Percentiles rank a stretch among this genome's conserved stretches.
Conservation (phyloP, 2,329 filamentous ascomycete genomes). For the Fusarium chuoi region DNA sequence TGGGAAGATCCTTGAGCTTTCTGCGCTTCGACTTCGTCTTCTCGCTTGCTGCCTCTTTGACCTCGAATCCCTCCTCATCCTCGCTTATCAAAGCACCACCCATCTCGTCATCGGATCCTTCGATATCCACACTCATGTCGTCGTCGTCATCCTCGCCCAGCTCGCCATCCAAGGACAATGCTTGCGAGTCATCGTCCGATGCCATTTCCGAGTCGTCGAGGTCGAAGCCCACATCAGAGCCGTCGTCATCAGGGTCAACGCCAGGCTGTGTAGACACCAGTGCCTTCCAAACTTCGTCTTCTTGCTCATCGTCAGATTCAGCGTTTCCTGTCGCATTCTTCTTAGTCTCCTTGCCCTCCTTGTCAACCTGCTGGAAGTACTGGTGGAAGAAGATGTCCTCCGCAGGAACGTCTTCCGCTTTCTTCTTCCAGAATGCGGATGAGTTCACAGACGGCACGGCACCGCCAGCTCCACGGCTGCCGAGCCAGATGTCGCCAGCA, state of each 20-base stretch:
- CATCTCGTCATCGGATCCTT: constrained; percentile 56
- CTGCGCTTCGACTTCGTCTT: constrained; percentile 70
- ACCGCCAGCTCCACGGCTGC: constrained; percentile 58
- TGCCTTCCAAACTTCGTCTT: constrained; percentile 92
- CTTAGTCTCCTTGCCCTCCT: constrained; percentile 63
- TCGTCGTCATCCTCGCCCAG: constrained; percentile 59
- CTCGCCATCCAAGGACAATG: constrained; percentile 55
- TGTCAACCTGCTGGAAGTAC: constrained; percentile 85
- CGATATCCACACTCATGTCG: constrained; percentile 53
- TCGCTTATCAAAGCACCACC: constrained; percentile 55
- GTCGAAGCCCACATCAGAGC: constrained; percentile 61
- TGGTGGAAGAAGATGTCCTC: constrained; percentile 99
- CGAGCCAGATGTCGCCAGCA: constrained; percentile 66
- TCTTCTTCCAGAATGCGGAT: constrained; percentile 91
- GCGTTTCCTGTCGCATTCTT: constrained; percentile 60
- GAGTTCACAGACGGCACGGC: constrained; percentile 73
- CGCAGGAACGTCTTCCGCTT: constrained; percentile 83
- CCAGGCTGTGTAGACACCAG: constrained; percentile 85
- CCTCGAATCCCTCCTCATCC: constrained; percentile 60
- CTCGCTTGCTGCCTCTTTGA: constrained; percentile 70
- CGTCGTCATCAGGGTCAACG: constrained; percentile 56
- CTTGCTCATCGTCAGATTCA: constrained; percentile 67
- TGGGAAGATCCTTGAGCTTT: constrained; percentile 89
- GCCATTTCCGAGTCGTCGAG: constrained; percentile 62
- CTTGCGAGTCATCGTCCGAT: constrained; percentile 58